Evolutionary conservation across 768 basidiomycete species (phyloP).

Genomic region (Royoungia palumana): DNA sequence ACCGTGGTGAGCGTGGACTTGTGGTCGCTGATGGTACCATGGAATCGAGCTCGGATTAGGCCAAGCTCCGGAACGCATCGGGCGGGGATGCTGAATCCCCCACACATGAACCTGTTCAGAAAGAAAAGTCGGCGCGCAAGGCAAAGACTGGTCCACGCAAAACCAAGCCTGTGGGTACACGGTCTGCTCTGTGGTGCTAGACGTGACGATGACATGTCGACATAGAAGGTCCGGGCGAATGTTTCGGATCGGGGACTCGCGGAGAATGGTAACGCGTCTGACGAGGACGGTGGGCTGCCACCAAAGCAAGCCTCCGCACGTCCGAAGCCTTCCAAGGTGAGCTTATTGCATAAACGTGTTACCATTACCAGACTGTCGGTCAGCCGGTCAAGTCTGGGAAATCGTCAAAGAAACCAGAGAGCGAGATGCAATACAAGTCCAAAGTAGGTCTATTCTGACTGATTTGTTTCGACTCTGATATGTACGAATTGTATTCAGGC

Average conservation of each 20-base stretch:
- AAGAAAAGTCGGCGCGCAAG: conserved; percentile 3
- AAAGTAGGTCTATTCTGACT: conserved; percentile 12
- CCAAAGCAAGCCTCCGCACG: conserved; percentile 12
- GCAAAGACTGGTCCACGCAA: conserved; percentile 7
- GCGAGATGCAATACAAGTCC: conserved; percentile 24
- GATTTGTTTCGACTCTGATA: background rate
- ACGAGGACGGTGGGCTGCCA: background rate
- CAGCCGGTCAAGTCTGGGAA: conserved; percentile 11
- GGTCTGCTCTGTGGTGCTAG: background rate
- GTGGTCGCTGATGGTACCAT: background rate
- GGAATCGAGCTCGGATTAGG: conserved; percentile 5
- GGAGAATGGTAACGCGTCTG: conserved; percentile 3
- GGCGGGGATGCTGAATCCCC: background rate
- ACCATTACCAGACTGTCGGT: background rate
- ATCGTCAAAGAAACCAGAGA: conserved; percentile 17
- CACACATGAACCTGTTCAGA: conserved; percentile 3
- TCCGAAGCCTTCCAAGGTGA: conserved; percentile 12
- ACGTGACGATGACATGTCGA: background rate
- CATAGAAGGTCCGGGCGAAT: background rate
- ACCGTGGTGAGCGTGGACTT: conserved; percentile 10
- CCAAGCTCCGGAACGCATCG: conserved; percentile 4
- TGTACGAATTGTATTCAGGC: conserved; percentile 13
- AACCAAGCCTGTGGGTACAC: conserved; percentile 12
- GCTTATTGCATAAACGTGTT: background rate
- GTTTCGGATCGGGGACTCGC: background rate